These are phyloP conservation scores for Berberis vulgaris DNA, from an alignment of 164 flowering plant genomes.

Conservation along the genomic window DNA sequence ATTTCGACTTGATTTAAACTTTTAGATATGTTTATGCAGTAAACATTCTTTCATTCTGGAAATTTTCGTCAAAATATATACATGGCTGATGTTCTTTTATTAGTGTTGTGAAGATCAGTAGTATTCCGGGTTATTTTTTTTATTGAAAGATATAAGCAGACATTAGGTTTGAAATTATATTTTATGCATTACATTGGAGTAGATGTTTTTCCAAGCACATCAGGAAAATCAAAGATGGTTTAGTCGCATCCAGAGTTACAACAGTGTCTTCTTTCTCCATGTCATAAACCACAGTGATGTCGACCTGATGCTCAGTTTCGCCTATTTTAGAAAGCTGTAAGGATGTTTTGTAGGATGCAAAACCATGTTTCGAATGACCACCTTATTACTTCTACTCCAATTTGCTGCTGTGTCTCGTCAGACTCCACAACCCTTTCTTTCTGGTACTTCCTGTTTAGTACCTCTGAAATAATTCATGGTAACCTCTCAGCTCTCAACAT, in stretches of 20 bases:
- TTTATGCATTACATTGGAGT: constrained; percentile 8
- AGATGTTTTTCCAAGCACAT: constrained; percentile 21
- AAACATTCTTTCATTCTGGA: no score
- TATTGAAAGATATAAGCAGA: no score
- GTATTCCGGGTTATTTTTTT: no score
- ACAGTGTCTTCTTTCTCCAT: constrained; percentile 11
- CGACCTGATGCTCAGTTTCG: constrained; percentile 22
- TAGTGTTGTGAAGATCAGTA: no score
- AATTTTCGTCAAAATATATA: no score
- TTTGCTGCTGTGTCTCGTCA: constrained; percentile 24
- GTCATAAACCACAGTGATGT: constrained; percentile 22
- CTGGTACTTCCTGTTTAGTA: constrained; percentile 18
- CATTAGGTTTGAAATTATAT: background rate
- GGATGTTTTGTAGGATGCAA: constrained; percentile 23
- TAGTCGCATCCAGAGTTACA: constrained; percentile 13
- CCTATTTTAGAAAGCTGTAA: constrained; percentile 20
- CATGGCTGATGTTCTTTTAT: no score
- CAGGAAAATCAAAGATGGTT: constrained; percentile 17
- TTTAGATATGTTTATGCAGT: no score
- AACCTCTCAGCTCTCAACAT: no score
- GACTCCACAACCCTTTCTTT: constrained; percentile 34
- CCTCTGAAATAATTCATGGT: constrained; percentile 13
- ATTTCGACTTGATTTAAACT: no score
- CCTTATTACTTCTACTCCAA: constrained; percentile 38
- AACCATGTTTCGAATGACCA: constrained; percentile 26